Evolutionary conservation across 2,329 filamentous ascomycete genomes (phyloP).

Genomic region (Blastomyces parvus): DNA sequence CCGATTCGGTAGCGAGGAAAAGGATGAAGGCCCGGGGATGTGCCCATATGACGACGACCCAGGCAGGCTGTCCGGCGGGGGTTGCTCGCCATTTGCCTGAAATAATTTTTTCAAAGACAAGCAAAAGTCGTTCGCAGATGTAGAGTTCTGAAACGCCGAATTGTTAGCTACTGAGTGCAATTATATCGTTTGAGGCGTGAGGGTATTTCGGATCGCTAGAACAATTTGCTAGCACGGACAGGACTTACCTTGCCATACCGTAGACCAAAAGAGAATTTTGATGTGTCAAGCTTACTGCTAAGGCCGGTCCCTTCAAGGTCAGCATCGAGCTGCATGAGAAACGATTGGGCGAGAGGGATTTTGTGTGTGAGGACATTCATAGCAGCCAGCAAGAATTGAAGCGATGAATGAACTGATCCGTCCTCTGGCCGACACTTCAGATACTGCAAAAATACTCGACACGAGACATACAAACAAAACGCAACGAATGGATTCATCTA

Average conservation of each 20-base stretch:
- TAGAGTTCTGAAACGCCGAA: neutral
- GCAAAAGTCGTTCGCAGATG: neutral
- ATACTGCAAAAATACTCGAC: constrained; percentile 90
- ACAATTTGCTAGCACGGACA: neutral
- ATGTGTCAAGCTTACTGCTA: constrained; percentile 11
- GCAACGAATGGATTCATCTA: constrained; percentile 94
- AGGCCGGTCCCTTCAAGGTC: constrained; percentile 58
- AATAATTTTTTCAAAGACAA: neutral
- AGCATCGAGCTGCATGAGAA: constrained; percentile 84
- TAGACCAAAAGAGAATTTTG: constrained; percentile 3
- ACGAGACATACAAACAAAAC: constrained; percentile 92
- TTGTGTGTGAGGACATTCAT: constrained; percentile 82
- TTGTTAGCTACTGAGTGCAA: neutral
- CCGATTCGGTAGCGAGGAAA: neutral
- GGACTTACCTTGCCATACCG: neutral
- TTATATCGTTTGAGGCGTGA: neutral
- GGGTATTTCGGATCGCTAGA: neutral
- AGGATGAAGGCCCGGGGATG: neutral
- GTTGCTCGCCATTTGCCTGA: neutral
- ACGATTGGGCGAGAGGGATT: constrained; percentile 88
- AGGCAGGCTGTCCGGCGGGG: neutral
- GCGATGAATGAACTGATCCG: constrained; percentile 61
- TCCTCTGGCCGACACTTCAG: constrained; percentile 90
- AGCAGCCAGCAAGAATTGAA: constrained; percentile 83
- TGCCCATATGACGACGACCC: neutral